These are phyloP conservation scores for Pythium brassicae DNA, from an alignment of 352 stramenopile genomes.

Conservation along the genomic window DNA sequence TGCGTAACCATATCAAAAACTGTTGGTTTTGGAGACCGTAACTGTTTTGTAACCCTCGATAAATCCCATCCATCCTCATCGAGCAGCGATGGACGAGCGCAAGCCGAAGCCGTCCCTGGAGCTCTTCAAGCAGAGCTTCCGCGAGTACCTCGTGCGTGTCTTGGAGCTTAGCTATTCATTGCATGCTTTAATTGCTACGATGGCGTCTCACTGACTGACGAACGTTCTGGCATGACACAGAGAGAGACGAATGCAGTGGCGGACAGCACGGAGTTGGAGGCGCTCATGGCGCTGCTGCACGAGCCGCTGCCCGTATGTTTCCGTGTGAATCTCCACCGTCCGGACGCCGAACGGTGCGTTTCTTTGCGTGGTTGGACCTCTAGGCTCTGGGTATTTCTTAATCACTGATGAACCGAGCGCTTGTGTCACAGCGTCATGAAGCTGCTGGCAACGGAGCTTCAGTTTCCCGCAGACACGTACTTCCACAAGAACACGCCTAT, in stretches of 20 bases:
- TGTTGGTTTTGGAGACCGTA: conserved; percentile 4
- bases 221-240: conserved; percentile 17
- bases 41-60: background rate
- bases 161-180: background rate
- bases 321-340: conserved; percentile 73
- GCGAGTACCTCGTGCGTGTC: conserved; percentile 57
- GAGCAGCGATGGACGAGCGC: background rate
- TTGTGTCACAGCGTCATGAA: conserved; percentile 35
- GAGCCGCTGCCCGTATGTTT: conserved; percentile 78
- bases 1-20: background rate
- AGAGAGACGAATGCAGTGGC: conserved; percentile 54
- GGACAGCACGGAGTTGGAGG: conserved; percentile 42
- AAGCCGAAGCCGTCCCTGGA: conserved; percentile 53
- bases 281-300: conserved; percentile 72
- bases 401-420: too few species aligned
- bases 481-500: conserved; percentile 49
- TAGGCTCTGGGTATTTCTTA: background rate
- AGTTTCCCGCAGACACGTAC: conserved; percentile 55
- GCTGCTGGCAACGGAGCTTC: conserved; percentile 39
- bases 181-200: background rate
- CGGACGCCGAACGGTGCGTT: conserved; percentile 36
- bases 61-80: background rate
- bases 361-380: too few species aligned
- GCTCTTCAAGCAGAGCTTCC: conserved; percentile 82
- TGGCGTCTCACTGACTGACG: background rate